Percentiles rank a stretch among this genome's conserved stretches.
Conservation (phyloP, 805 yeast genomes). For the Starmerella floris region DNA sequence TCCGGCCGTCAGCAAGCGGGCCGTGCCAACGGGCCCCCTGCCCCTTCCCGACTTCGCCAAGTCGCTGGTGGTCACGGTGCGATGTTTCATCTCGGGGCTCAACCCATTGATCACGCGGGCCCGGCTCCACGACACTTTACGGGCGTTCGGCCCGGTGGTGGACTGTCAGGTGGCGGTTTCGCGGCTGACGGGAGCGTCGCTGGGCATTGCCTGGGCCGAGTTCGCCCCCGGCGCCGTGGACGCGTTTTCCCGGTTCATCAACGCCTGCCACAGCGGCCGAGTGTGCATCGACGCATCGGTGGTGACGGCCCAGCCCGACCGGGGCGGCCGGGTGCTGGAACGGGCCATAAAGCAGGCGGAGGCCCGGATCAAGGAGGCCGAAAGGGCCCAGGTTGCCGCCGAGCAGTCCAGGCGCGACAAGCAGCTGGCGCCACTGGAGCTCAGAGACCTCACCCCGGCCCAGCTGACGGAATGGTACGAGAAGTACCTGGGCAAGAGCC, state of each 20-base stretch:
- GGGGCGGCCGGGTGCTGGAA: not conserved
- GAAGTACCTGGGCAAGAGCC: conserved; percentile 1
- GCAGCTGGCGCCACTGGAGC: conserved; percentile 2
- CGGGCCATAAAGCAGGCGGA: not conserved
- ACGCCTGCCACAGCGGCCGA: not conserved
- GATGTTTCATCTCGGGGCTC: conserved; percentile 5
- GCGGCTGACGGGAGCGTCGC: conserved; percentile 11
- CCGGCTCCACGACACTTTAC: conserved; percentile 4
- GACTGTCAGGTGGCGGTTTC: conserved; percentile 8
- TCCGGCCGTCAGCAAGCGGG: not conserved
- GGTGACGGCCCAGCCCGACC: not conserved
- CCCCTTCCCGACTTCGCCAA: conserved; percentile 7
- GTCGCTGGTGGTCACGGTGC: not conserved
- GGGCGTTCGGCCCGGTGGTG: conserved; percentile 2
- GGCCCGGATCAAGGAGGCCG: not conserved
- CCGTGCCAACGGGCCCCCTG: conserved; percentile 1
- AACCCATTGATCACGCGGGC: conserved; percentile 7
- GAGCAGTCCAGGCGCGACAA: not conserved
- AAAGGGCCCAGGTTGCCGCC: not conserved
- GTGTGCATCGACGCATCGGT: not conserved
- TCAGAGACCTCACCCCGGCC: not conserved
- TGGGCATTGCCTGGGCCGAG: conserved; percentile 10
- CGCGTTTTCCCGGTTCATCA: not conserved
- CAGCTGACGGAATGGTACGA: conserved; percentile 10
- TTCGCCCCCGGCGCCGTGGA: not conserved